Evolutionary conservation across 2,329 filamentous ascomycete genomes (phyloP).

Genomic region (Alternaria panax): DNA sequence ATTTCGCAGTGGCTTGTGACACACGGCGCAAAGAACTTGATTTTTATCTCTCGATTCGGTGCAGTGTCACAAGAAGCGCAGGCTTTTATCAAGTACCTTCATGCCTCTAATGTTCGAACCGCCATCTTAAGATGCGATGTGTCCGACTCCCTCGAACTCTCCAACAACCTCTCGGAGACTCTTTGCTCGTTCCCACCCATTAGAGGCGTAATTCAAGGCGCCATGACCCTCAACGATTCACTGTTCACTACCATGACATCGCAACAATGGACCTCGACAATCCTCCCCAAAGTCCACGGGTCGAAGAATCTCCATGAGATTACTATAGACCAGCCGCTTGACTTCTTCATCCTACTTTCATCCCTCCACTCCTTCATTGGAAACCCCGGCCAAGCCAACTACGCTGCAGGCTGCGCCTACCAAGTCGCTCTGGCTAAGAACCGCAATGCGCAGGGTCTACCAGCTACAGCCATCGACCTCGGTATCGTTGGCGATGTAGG

Average conservation of each 20-base stretch:
- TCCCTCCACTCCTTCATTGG: constrained; percentile 32
- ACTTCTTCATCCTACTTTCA: constrained; percentile 35
- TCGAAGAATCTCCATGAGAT: constrained; percentile 38
- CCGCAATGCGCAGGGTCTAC: constrained; percentile 7
- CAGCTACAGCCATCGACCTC: constrained; percentile 19
- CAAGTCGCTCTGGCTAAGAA: constrained; percentile 29
- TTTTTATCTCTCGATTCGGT: constrained; percentile 28
- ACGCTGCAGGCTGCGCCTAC: constrained; percentile 33
- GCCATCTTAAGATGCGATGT: constrained; percentile 19
- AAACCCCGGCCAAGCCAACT: constrained; percentile 32
- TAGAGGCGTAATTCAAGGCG: constrained; percentile 23
- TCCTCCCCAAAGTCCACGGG: constrained; percentile 44
- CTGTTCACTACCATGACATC: constrained; percentile 23
- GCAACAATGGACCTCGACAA: constrained; percentile 15
- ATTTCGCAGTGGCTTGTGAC: constrained; percentile 22
- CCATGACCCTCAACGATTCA: constrained; percentile 26
- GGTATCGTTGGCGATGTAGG: constrained; percentile 27
- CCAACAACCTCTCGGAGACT: not conserved
- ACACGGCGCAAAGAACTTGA: constrained; percentile 20
- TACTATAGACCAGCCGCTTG: constrained; percentile 7
- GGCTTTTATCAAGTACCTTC: constrained; percentile 9
- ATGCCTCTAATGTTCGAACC: not conserved
- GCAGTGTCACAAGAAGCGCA: not conserved
- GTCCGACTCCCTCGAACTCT: constrained; percentile 3
- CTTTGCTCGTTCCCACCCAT: constrained; percentile 16